Evolutionary conservation across 139 green algal species (phyloP).

Genomic region (Nannochloris sp.): DNA sequence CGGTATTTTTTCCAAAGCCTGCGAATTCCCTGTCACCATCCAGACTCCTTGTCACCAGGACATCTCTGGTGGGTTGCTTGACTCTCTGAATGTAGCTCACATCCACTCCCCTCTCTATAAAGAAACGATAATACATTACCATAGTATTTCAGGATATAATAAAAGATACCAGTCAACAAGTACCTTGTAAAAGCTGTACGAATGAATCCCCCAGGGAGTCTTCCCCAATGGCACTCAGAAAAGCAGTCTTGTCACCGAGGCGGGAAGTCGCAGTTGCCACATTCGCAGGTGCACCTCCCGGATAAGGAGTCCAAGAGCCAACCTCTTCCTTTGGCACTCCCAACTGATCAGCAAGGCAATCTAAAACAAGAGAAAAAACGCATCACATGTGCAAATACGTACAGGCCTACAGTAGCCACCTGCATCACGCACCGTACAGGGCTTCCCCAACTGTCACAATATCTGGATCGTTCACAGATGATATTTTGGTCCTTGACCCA

Average conservation of each 20-base stretch:
- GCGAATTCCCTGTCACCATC: slow-evolving; percentile 71
- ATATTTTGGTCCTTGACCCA: too few relatives aligned
- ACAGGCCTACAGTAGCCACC: background rate
- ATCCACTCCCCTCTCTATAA: slow-evolving; percentile 48
- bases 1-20: slow-evolving; percentile 59
- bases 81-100: slow-evolving; percentile 40
- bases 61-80: slow-evolving; percentile 64
- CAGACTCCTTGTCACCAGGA: slow-evolving; percentile 61
- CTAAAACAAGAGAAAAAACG: slow-evolving; percentile 27
- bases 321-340: slow-evolving; percentile 60
- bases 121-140: slow-evolving; percentile 17
- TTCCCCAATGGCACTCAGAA: slow-evolving; percentile 62
- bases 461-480: background rate
- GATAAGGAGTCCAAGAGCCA: slow-evolving; percentile 67
- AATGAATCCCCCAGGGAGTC: slow-evolving; percentile 66
- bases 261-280: slow-evolving; percentile 56
- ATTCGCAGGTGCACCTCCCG: slow-evolving; percentile 74
- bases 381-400: background rate
- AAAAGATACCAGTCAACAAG: background rate
- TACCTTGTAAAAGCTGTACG: slow-evolving; percentile 41
- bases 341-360: slow-evolving; percentile 72
- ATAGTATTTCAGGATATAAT: background rate
- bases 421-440: background rate
- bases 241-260: slow-evolving; percentile 41
- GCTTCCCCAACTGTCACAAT: background rate